phyloP scores from a whole-genome alignment of 805 yeast genomes.

The Cyberlindnera meyerae region DNA sequence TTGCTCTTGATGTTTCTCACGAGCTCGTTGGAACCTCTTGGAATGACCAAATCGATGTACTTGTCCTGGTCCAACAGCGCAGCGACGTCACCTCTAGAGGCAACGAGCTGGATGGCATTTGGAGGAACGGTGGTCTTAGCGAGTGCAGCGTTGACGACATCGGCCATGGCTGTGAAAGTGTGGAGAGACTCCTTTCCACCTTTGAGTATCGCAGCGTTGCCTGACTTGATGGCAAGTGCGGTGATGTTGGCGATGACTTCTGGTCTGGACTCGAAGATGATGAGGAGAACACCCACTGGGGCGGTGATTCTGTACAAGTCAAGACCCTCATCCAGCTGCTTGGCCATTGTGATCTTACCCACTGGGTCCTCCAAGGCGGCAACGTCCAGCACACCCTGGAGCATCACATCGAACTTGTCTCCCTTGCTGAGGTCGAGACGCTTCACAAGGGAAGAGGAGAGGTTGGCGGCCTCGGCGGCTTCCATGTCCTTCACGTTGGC shows the following conservation, averaged over 20 bases:
- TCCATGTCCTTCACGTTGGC: constrained; percentile 78
- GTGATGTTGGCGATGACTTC: constrained; percentile 98
- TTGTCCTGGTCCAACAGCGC: constrained; percentile 79
- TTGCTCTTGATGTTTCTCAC: constrained; percentile 80
- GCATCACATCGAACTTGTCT: constrained; percentile 89
- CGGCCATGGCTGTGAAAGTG: constrained; percentile 80
- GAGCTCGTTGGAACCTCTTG: constrained; percentile 93
- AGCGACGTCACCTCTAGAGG: constrained; percentile 85
- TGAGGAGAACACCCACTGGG: constrained; percentile 90
- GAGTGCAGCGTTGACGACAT: constrained; percentile 59
- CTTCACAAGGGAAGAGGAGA: constrained; percentile 70
- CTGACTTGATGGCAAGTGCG: constrained; percentile 92
- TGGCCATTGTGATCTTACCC: constrained; percentile 80
- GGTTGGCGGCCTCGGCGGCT: constrained; percentile 53
- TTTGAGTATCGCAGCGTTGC: constrained; percentile 92
- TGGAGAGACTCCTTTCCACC: constrained; percentile 93
- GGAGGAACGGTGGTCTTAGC: constrained; percentile 65
- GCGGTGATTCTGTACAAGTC: constrained; percentile 79
- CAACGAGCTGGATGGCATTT: constrained; percentile 79
- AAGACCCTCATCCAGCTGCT: constrained; percentile 85
- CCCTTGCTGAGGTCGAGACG: constrained; percentile 77
- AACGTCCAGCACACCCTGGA: constrained; percentile 90
- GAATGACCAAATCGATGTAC: constrained; percentile 91
- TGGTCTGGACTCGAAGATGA: constrained; percentile 94
- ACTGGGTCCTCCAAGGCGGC: constrained; percentile 87